Conservation (phyloP, 2,329 filamentous ascomycete species). For the Chaetomiaceae sp. region DNA sequence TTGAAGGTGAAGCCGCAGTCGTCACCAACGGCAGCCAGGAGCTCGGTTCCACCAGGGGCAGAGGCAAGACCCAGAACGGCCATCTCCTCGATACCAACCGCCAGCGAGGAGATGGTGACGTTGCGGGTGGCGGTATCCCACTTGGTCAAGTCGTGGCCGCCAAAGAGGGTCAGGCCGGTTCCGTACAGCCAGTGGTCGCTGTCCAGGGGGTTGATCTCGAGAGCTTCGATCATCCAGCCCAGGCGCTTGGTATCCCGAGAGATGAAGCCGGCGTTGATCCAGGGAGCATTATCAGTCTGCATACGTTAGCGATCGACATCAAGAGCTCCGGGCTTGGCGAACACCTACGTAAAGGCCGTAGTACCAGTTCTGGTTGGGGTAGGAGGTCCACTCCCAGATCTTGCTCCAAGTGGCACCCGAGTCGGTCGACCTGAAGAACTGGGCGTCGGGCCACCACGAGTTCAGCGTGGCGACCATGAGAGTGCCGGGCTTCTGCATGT, state of each 20-base stretch:
- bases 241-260: conserved; percentile 45
- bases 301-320: neutral
- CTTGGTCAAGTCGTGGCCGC: conserved; percentile 49
- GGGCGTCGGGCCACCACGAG: conserved; percentile 56
- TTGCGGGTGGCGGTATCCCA: conserved; percentile 47
- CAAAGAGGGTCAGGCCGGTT: conserved; percentile 42
- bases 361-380: conserved; percentile 42
- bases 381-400: conserved; percentile 49
- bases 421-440: conserved; percentile 52
- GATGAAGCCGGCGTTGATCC: conserved; percentile 48
- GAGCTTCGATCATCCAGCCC: conserved; percentile 58
- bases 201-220: conserved; percentile 55
- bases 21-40: conserved; percentile 49
- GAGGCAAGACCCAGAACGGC: conserved; percentile 47
- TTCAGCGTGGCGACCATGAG: conserved; percentile 54
- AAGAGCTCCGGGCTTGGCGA: rapidly evolving
- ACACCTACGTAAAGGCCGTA: conserved; percentile 32
- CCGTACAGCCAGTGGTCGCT: conserved; percentile 58
- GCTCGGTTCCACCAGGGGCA: conserved; percentile 45
- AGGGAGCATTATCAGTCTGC: conserved; percentile 47
- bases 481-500: conserved; percentile 51
- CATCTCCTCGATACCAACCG: conserved; percentile 53
- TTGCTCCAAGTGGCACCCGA: conserved; percentile 51
- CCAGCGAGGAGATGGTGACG: conserved; percentile 47
- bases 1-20: conserved; percentile 49